Percentiles rank a stretch among this genome's conserved stretches.
These are phyloP conservation scores for Lunularia cruciata DNA, from an alignment of 225 moss, liverwort and hornwort genomes.

Conservation along the genomic window DNA sequence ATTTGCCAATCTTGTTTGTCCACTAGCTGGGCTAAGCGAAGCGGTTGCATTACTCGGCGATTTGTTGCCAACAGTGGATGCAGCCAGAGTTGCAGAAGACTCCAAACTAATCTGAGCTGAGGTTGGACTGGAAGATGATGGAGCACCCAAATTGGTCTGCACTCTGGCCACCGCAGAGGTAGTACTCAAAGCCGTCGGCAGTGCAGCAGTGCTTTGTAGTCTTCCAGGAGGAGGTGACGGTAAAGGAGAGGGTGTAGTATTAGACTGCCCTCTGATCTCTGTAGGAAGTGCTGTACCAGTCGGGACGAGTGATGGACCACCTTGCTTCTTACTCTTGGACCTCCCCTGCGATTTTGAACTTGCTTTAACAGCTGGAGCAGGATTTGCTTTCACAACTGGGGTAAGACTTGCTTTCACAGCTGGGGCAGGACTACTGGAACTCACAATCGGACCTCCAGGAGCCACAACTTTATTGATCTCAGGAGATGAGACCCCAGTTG, in stretches of 20 bases:
- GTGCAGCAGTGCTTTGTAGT: slow-evolving; percentile 9
- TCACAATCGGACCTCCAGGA: not conserved
- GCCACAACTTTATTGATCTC: slow-evolving; percentile 20
- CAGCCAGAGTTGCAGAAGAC: not conserved
- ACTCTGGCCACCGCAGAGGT: not conserved
- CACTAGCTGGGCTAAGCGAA: not conserved
- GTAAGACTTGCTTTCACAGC: slow-evolving; percentile 11
- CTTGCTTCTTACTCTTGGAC: slow-evolving; percentile 10
- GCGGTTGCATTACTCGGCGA: slow-evolving; percentile 6
- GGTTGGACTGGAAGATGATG: slow-evolving; percentile 12
- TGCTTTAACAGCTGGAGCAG: too few relatives aligned
- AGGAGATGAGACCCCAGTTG: slow-evolving; percentile 1
- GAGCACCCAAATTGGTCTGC: slow-evolving; percentile 9
- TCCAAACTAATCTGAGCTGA: slow-evolving; percentile 18
- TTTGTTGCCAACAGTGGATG: slow-evolving; percentile 21
- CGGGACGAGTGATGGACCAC: not conserved
- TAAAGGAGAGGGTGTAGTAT: not conserved
- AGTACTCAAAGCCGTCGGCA: slow-evolving; percentile 19
- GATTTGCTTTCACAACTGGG: too few relatives aligned
- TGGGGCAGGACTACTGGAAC: slow-evolving; percentile 12
- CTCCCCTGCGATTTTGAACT: not conserved
- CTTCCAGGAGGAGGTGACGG: slow-evolving; percentile 1
- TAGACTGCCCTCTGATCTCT: slow-evolving; percentile 23
- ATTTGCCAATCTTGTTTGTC: slow-evolving; percentile 12
- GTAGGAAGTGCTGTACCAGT: slow-evolving; percentile 3